phyloP scores from a whole-genome alignment of 306 rosid genomes.

The Senna siamea region DNA sequence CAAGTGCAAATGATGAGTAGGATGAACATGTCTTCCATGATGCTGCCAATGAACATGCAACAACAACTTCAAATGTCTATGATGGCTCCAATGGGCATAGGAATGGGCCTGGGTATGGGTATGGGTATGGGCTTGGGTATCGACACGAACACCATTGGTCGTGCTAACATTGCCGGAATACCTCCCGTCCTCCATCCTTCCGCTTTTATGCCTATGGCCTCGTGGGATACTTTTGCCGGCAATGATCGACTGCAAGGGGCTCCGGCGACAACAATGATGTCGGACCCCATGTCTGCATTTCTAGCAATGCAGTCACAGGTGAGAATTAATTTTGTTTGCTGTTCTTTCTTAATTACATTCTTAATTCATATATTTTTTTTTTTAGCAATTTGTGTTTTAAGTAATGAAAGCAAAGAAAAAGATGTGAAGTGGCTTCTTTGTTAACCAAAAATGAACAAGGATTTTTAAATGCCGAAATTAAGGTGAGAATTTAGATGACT shows the following conservation, averaged over 20 bases:
- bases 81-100: constrained; percentile 55
- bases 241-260: constrained; percentile 33
- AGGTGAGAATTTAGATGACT: no score
- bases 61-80: constrained; percentile 73
- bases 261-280: constrained; percentile 6
- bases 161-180: constrained; percentile 45
- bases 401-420: neutral
- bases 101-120: constrained; percentile 54
- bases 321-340: no score
- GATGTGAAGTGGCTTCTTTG: no score
- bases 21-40: constrained; percentile 61
- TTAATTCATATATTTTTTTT: neutral
- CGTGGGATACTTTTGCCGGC: constrained; percentile 56
- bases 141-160: constrained; percentile 46
- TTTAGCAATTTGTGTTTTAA: neutral
- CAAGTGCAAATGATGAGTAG: constrained; percentile 67
- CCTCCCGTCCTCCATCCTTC: constrained; percentile 54
- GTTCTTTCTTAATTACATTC: neutral
- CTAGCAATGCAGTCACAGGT: constrained; percentile 64
- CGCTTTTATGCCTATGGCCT: constrained; percentile 54
- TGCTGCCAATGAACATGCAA: constrained; percentile 66
- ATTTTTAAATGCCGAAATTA: no score
- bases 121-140: constrained; percentile 54
- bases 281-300: constrained; percentile 53
- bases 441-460: no score